phyloP scores from a whole-genome alignment of 495 filamentous ascomycete species.

The Penicillium paxilli region DNA sequence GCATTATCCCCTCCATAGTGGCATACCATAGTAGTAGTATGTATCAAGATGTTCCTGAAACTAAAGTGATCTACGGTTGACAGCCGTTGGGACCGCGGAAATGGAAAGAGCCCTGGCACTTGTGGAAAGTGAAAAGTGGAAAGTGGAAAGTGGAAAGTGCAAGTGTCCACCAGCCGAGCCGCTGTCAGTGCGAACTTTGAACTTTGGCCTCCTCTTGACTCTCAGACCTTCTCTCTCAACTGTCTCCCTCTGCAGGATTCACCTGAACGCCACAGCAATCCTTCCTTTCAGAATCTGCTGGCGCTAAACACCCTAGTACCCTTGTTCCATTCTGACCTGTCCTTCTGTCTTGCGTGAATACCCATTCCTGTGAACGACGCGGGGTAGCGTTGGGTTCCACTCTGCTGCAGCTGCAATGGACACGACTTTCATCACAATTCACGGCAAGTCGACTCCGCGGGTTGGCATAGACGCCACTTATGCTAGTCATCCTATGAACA shows the following conservation, averaged over 20 bases:
- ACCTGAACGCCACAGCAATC: no score
- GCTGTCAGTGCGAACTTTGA: constrained; percentile 6
- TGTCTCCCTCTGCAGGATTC: no score
- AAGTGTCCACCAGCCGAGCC: constrained; percentile 6
- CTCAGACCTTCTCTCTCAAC: background rate
- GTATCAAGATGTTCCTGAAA: background rate
- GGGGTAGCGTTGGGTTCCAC: constrained; percentile 18
- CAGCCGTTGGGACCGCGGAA: constrained; percentile 14
- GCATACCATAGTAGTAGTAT: no score
- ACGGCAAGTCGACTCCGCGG: constrained; percentile 58
- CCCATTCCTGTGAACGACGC: background rate
- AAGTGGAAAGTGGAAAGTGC: no score
- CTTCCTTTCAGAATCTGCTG: no score
- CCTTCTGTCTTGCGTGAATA: background rate
- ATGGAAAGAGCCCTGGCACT: no score
- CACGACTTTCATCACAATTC: constrained; percentile 91
- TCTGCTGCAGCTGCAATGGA: constrained; percentile 60
- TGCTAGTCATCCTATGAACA: background rate
- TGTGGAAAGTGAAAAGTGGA: no score
- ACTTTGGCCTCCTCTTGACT: background rate
- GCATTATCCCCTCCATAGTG: no score
- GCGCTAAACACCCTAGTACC: background rate
- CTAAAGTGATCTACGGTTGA: constrained; percentile 15
- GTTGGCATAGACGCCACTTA: no score
- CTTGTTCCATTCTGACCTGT: background rate